Base-by-base conservation (phyloP, 352 stramenopile genomes). In the Pythium diclinum region DNA sequence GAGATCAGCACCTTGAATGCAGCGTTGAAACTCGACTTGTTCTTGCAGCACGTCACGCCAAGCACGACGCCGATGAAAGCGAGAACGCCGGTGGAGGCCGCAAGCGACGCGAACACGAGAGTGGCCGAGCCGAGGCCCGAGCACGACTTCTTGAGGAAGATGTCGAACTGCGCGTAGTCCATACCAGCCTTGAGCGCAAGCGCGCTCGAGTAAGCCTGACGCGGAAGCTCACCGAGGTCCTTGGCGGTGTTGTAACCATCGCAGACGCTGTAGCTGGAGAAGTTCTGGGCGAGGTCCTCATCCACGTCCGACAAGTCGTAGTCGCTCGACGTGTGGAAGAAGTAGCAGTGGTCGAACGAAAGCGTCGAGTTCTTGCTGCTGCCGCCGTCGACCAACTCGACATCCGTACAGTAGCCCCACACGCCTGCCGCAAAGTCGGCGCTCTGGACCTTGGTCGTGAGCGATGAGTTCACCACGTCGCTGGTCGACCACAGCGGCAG, bases 31-130 rank as follows among this genome's bases (percentile, higher is more conserved):
- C 72, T 63, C 19, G 81, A 88, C 63, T 79, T 75, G 61, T 78
- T 87, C 77, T 85, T 88, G 72, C 81, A 90, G 76, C 77, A 90
- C 52, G 78, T 85, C 67, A 90, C 76, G 28, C 77, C 79, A 6
- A 90, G 78, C 33, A 83, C 60, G 25, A 88, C 67, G 11, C 70
- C 63, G 28, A 85, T 67, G 60, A 86, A 86, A 10, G 79, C 74
- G 19, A 90, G 56, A 10, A 73, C 69, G 1, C 79, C 79, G 1
- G 67, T 57, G 1, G 57, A 48, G 65, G 81, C 70, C 46, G 76
- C 83, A 55, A 87, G 59, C 30, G 68, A 72, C 32, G 67, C 75
- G 44, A 90, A 79, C 23, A 73, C 54, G 16, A 90, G 63, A 34
- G 81, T 83, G 13, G 72, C 65, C 8, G 56, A 68, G 52, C 81